Evolutionary conservation across 768 basidiomycete species (phyloP), one percentile per base, ranked within the genome.

Genomic region (Mycena chlorophos): DNA sequence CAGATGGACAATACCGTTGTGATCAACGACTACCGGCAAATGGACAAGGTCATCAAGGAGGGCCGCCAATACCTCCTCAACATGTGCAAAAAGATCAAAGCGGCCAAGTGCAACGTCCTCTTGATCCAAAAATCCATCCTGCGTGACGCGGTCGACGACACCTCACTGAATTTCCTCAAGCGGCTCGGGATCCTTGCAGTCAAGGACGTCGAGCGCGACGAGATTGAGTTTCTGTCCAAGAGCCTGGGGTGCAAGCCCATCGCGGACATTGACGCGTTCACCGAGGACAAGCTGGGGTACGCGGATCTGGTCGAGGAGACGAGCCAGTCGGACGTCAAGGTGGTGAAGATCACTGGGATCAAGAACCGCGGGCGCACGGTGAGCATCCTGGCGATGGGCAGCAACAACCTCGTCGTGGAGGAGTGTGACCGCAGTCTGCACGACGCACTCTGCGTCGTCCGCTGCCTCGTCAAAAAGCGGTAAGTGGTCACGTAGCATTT

Each of bases 1-100:
- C 63, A 98, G 95, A 99, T 99, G 96, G 97, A 99, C 73, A 98
- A 99, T 78, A 98, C 96, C 4, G 94, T 99, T 40, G 89, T 98
- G 49, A 98, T 99, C 64, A 98, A 96, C 61, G 96, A 99, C 74
- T 99, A 99, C 75, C 88, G 97, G 17, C 97, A 98, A 71, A 98
- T 99, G 96, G 97, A 98, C 81, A 97, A 98, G 72, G 94, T 98
- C 56, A 88, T 99, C 74, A 98, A 99, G 73, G 97, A 99, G 73
- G 96, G 96, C 55, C 89, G 97, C 43, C 92, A 95, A 72, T 98
- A 99, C 71, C 83, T 99, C 55, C 86, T 99, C 66, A 98, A 94
- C 70, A 84, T 98, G 51, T 96, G 93, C 86, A 98, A 98, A 75
- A 95, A 94, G 74, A 98, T 99, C 75, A 99, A 98, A 73, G 98